Evolutionary conservation across 768 basidiomycete species (phyloP).

Genomic region (Rhodotorula sphaerocarpa): DNA sequence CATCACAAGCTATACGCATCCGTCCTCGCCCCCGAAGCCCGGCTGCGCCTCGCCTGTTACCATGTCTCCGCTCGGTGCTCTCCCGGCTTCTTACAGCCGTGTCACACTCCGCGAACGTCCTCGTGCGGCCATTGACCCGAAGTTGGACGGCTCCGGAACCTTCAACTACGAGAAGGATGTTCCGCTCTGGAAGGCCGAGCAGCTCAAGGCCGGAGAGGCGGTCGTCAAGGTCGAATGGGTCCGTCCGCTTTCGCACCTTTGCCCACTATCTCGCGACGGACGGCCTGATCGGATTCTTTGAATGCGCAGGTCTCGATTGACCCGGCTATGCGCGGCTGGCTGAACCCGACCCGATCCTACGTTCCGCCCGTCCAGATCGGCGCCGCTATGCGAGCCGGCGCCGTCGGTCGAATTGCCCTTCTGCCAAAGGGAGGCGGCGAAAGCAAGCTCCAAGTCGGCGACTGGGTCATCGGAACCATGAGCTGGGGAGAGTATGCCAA

Average conservation of each 20-base stretch:
- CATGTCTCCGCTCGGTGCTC: constrained; percentile 14
- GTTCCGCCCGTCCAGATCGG: constrained; percentile 61
- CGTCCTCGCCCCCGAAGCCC: no score
- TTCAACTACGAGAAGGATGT: constrained; percentile 52
- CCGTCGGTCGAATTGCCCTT: constrained; percentile 46
- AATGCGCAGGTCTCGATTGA: background rate
- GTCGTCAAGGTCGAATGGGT: constrained; percentile 72
- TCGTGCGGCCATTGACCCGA: constrained; percentile 50
- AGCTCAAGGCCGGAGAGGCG: constrained; percentile 49
- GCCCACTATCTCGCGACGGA: constrained; percentile 85
- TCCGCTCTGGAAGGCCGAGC: constrained; percentile 32
- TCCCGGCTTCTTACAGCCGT: constrained; percentile 26
- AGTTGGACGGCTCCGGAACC: constrained; percentile 46
- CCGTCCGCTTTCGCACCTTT: constrained; percentile 44
- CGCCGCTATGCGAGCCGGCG: constrained; percentile 47
- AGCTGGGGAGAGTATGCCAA: constrained; percentile 69
- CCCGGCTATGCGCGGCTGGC: constrained; percentile 46
- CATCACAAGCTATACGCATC: no score
- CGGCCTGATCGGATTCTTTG: constrained; percentile 40
- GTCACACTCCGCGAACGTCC: constrained; percentile 72
- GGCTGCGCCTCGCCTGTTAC: no score
- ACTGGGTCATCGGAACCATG: constrained; percentile 56
- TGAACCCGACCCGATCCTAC: constrained; percentile 65
- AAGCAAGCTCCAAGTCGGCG: constrained; percentile 53
- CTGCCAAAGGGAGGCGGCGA: background rate